Percentiles rank a stretch among this genome's conserved stretches.
Evolutionary conservation across 441 rosid genomes (phyloP).

Genomic region (Syzygium syzygioides): DNA sequence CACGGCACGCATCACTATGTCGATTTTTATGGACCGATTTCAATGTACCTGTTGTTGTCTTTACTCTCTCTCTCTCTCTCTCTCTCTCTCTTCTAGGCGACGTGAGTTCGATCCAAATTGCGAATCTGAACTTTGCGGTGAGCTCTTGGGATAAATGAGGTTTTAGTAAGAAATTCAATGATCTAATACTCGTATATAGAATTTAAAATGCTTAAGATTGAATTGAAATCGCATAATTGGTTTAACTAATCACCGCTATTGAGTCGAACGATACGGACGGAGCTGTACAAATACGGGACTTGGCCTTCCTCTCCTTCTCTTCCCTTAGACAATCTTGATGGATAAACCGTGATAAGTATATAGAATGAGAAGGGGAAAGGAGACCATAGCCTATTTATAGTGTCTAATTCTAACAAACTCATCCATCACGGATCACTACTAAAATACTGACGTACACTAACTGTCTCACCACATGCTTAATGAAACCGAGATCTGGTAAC

Average conservation of each 20-base stretch:
- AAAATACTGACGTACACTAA: background rate
- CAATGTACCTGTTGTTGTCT: background rate
- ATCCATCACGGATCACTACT: background rate
- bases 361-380: background rate
- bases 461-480: background rate
- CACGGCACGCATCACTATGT: fast-evolving
- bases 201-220: background rate
- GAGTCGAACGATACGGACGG: background rate
- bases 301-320: background rate
- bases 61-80: background rate
- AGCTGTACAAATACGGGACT: background rate
- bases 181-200: background rate
- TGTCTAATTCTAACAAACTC: background rate
- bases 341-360: background rate
- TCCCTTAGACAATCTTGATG: background rate
- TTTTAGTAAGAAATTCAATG: background rate
- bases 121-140: background rate
- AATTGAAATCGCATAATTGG: background rate
- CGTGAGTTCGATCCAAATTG: background rate
- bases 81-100: background rate
- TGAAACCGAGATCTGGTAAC: background rate
- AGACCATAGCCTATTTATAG: background rate
- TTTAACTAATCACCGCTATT: fast-evolving
- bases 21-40: background rate
- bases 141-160: background rate